These are phyloP conservation scores for Phytophthora sp. DNA, from an alignment of 352 stramenopile species.

Conservation along the genomic window DNA sequence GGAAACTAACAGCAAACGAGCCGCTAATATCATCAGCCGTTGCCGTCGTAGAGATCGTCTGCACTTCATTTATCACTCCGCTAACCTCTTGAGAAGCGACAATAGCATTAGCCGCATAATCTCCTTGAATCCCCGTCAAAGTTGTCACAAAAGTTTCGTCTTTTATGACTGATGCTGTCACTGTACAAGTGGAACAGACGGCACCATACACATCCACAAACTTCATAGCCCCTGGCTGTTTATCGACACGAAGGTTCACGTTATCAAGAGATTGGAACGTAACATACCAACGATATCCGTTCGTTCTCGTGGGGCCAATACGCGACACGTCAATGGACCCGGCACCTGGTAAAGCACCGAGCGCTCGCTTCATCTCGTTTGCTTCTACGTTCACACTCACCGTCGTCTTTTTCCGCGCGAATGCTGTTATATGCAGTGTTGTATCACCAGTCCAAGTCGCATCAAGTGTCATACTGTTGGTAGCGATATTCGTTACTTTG, in stretches of 20 bases:
- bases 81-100: conserved; percentile 59
- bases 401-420: conserved; percentile 72
- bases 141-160: conserved; percentile 44
- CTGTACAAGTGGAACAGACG: conserved; percentile 49
- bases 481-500: conserved; percentile 40
- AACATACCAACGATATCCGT: conserved; percentile 72
- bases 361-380: conserved; percentile 47
- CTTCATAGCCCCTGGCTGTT: conserved; percentile 39
- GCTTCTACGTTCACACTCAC: conserved; percentile 60
- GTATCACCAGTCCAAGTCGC: conserved; percentile 51
- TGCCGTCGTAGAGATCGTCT: conserved; percentile 56
- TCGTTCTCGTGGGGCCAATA: conserved; percentile 54
- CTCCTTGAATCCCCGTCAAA: conserved; percentile 46
- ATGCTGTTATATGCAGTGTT: conserved; percentile 60
- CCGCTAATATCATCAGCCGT: conserved; percentile 52
- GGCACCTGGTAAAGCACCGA: conserved; percentile 57
- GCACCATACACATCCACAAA: conserved; percentile 53
- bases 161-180: conserved; percentile 42
- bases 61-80: conserved; percentile 68
- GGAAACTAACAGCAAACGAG: conserved; percentile 74
- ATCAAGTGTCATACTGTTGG: conserved; percentile 43
- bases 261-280: conserved; percentile 73
- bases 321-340: conserved; percentile 65
- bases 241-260: conserved; percentile 59
- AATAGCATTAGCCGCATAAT: conserved; percentile 51